phyloP scores from a whole-genome alignment of 176 grass and related monocot species.

The Oryza glumipatula region DNA sequence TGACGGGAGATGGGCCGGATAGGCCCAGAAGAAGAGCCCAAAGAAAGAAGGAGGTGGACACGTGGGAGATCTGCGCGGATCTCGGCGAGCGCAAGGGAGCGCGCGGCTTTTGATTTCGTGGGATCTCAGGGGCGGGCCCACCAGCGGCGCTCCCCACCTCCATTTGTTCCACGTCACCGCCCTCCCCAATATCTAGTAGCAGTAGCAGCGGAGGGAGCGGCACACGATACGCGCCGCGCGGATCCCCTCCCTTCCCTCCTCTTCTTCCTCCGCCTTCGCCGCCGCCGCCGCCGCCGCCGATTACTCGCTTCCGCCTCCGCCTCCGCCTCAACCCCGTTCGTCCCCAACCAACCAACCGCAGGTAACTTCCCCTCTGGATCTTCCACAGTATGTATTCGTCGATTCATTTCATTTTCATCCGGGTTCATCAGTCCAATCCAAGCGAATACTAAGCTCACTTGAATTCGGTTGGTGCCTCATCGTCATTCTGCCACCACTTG shows the following conservation, averaged over 20 bases:
- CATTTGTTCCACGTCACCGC: constrained; percentile 55
- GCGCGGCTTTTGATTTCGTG: constrained; percentile 69
- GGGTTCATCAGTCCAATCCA: background rate
- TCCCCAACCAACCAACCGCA: too few relatives aligned
- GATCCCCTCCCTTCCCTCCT: too few relatives aligned
- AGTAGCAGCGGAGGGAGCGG: background rate
- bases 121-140: background rate
- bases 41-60: background rate
- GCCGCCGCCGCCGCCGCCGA: too few relatives aligned
- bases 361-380: background rate
- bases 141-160: constrained; percentile 31
- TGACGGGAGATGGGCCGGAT: background rate
- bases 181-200: constrained; percentile 2
- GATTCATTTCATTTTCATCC: background rate
- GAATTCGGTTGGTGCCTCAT: background rate
- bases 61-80: constrained; percentile 20
- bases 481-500: background rate
- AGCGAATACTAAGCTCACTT: background rate
- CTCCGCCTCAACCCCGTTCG: too few relatives aligned
- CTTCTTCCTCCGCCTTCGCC: background rate
- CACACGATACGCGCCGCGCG: too few relatives aligned
- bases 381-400: too few relatives aligned
- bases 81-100: background rate
- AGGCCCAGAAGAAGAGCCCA: background rate
- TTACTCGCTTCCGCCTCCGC: too few relatives aligned